Base-by-base conservation (phyloP, 345 rosid species). In the Aquilaria yunnanensis region DNA sequence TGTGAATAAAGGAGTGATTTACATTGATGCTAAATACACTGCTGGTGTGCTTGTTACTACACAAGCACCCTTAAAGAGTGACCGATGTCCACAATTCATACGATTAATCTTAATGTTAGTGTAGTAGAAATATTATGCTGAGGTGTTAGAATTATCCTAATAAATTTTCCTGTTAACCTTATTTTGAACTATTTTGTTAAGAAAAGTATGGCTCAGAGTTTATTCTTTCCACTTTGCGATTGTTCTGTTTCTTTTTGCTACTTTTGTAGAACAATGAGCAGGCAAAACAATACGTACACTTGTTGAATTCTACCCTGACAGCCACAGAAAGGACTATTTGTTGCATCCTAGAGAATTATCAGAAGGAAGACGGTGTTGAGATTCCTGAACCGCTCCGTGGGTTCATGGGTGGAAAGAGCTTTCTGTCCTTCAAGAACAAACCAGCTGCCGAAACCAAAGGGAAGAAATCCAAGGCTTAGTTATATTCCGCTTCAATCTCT, bases 271-370 rank as follows among this genome's bases (percentile, higher is more conserved):
- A 67, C 72, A 77, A 79, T 47, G 87, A 77, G 55, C 78, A 77
- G 59, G 70, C 64, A 9, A 81, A 81, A 56, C 85, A 80, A 64
- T 84, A 80, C 32, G 85, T 78, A 47, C 87, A 84, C 68, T 51
- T 78, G 59, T 63, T 82, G 67, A 84, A 84, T 66, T 84, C 90
- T 5, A 82, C 90, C 48, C 87, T 84, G 7, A 72, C 90, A 2
- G 90, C 83, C n/a, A 84, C 90, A 0, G 87, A 84, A 70, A 84
- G 85, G 71, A 81, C 90, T 10, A 70, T 84, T n/a, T 82, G 87
- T 66, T 76, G 82, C 76, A 82, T 80, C 66, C 81, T 82, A 2
- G 90, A 84, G 65, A 84, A 80, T 80, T 80, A 74, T 71, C 90
- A 84, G 71, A 81, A 51, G 65, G 85, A 80, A 57, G 71, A 76